Evolutionary conservation across 108 stramenopile genomes (phyloP).

Genomic region (Ochromonas danica): DNA sequence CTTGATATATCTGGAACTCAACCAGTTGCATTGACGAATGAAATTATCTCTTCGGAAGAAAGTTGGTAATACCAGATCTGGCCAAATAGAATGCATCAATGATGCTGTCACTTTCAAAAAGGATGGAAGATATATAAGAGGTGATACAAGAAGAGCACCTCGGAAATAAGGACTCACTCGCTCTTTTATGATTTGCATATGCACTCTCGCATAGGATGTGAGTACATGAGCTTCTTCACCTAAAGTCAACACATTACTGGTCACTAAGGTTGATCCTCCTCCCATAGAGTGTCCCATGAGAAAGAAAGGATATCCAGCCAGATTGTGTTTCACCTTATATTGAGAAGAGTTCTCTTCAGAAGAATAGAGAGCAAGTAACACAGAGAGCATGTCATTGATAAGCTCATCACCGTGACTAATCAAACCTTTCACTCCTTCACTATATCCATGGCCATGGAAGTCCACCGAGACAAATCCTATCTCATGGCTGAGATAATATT

Average conservation of each 20-base stretch:
- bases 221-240: background rate
- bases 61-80: background rate
- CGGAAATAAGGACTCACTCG: too few species aligned
- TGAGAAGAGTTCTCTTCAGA: background rate
- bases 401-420: background rate
- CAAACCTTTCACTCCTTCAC: background rate
- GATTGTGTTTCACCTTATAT: background rate
- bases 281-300: slow-evolving; percentile 6
- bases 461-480: background rate
- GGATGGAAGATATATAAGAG: background rate
- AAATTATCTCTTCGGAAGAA: background rate
- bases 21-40: background rate
- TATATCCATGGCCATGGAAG: slow-evolving; percentile 16
- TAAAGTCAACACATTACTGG: background rate
- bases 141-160: too few species aligned
- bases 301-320: background rate
- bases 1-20: background rate
- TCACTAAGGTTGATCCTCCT: background rate
- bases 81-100: background rate
- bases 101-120: background rate
- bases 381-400: background rate
- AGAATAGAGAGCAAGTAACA: background rate
- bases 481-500: background rate
- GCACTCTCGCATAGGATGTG: background rate
- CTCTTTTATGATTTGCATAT: background rate